Base-by-base conservation (phyloP, 176 grass and related monocot species). In the Aechmea fasciata region DNA sequence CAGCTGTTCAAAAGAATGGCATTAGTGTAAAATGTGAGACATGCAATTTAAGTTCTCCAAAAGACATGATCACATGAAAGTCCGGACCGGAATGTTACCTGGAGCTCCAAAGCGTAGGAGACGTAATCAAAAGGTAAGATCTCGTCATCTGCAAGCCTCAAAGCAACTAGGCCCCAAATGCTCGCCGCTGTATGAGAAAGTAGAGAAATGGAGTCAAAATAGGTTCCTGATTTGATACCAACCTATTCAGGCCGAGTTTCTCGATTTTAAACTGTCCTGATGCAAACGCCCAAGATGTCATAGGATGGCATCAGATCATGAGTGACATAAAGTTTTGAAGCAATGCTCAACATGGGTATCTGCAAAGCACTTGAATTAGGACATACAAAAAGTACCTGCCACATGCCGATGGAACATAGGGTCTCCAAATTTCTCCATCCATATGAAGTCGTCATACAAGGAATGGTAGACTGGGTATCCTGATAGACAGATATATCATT, bases 371-470 rank as follows among this genome's bases (percentile, higher is more conserved):
- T 18, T 47, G 49, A 78, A 52, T 15, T 68, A 47, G 64, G 51
- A 11, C 50, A 67, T 13, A 51, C 33, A 52, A 23, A 23, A 51
- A 29, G 25, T 91, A 96, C 85, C 88, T 88, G 92, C 88, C 26
- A 86, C 80, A 77, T 96, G 85, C 74, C 83, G 88, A 55, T 65
- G 80, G 75, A 96, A 96, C 54, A 82, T 74, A 48, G 92, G 92
- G 72, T 96, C 88, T 57, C 75, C 92, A 23, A 88, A 96, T 82
- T 96, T 96, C 64, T 74, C 82, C 88, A 96, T 88, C 92, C 92
- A 96, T 9, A 88, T 26, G 1, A 81, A 91, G 57, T 88, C 92
- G 73, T 96, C 92, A 51, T 88, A 96, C n/a, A 96, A 33, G 47
- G 92, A 86, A 62, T 96, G 92, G 65, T 96, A 91, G 69, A 91